Evolutionary conservation across 192 early-diverging fungal genomes (phyloP), one percentile per base, ranked within the genome.

Genomic region (Coemansia guatemalensis): DNA sequence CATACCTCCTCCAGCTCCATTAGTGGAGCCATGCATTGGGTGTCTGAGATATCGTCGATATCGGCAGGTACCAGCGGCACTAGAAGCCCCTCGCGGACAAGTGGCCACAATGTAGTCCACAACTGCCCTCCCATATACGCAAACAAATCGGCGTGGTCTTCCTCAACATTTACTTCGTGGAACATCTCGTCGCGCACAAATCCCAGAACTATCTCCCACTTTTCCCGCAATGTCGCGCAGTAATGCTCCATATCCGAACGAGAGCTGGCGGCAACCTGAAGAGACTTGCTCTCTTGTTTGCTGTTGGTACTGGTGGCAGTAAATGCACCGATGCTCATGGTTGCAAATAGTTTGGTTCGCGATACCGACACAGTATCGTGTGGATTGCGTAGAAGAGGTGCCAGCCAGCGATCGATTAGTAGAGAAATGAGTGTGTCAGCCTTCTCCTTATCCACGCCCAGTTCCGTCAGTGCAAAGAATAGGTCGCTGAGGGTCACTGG

Each of bases 101-200:
- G 29, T 21, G 71, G 77, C 21, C 64, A 70, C 26, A 80, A 49
- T 0, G 56, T 22, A 7, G 55, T 29, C 77, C 77, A 80, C 33
- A 80, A 53, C 17, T 56, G 49, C 7, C 56, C 25, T 24, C 77
- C 77, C 27, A 80, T 14, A 41, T 74, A 74, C 14, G 60, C 64
- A 52, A 67, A 67, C 1, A 80, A n/a, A 1, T 67, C 77, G 0
- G 64, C 18, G 25, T 71, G 68, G 57, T 80, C 77, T 21, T 80
- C 77, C 23, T 44, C 68, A 8, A 68, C 41, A 25, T 67, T 66
- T 30, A 76, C 59, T 30, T 73, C 77, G 54, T 67, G 64, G 54
- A 80, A 80, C 56, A 80, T 51, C 39, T 73, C 67, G 26, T 65
- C 60, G 44, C 67, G 71, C 48, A 80, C 54, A 60, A 80, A 80